Evolutionary conservation across 2,329 filamentous ascomycete genomes (phyloP), one percentile per base, ranked within the genome.

Genomic region (Fusarium sp.): DNA sequence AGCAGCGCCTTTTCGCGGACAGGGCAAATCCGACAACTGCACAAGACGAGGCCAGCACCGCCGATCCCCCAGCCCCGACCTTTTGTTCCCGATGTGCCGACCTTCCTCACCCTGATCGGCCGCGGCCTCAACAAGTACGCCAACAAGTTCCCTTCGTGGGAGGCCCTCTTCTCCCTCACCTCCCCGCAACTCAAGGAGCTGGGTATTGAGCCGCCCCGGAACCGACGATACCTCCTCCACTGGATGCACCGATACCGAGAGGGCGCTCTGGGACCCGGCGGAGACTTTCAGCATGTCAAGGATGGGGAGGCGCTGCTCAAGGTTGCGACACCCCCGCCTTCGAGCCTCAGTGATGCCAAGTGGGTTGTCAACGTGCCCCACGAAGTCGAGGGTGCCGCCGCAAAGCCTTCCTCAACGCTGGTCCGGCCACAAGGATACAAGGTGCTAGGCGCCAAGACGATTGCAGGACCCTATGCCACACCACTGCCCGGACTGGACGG

Each of bases 71-170:
- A 87, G 27, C 93, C 95, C 1, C 97, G 93, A 40, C 94, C 94
- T 2, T 95, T 97, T 78, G 92, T 97, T 42, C 96, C 95, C 35
- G 92, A 98, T 81, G 91, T 94, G 44, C 81, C 88, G 76, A 96
- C 95, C 17, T 98, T 99, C 83, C 92, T 98, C 71, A 94, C 90
- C 38, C 87, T 98, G 68, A 98, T 98, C 83, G 96, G 96, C 77
- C 95, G 96, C 72, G 92, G 92, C 77, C 91, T 98, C 78, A 91
- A 89, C 79, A 91, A 93, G 80, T 94, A 98, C 85, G 90, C 93
- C 57, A 87, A 90, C 83, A 98, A 98, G 83, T 94, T 99, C 77
- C 91, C 93, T 3, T 92, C 93, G 12, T 98, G 96, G 96, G 93
- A 96, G 62, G 90, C 94, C 7, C 90, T 99, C 53, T 98, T 98